These are phyloP conservation scores for Silene coronaria DNA, from an alignment of 179 eudicot species.

Conservation along the genomic window DNA sequence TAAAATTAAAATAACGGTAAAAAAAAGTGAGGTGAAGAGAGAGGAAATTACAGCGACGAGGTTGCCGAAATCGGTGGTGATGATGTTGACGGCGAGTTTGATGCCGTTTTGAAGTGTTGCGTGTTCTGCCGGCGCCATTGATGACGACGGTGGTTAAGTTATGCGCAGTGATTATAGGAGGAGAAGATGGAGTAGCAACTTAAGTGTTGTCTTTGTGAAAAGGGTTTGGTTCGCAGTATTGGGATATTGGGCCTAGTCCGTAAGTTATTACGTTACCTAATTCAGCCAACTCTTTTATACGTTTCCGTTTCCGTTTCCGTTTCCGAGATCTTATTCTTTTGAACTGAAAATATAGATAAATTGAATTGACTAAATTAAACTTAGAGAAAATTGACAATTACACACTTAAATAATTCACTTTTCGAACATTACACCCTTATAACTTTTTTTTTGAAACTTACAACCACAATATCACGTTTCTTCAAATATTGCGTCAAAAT, in stretches of 20 bases:
- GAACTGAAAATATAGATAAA: too few species aligned
- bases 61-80: slow-evolving; percentile 65
- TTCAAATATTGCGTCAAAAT: too few species aligned
- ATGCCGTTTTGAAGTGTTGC: slow-evolving; percentile 52
- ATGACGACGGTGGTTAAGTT: not conserved
- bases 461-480: too few species aligned
- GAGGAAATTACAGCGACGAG: slow-evolving; percentile 49
- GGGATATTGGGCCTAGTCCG: not conserved
- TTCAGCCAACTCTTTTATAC: too few species aligned
- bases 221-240: not conserved
- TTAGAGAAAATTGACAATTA: too few species aligned
- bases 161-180: not conserved
- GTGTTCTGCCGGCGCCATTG: not conserved
- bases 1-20: not conserved
- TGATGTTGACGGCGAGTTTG: slow-evolving; percentile 66
- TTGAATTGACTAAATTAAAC: too few species aligned
- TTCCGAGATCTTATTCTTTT: too few species aligned
- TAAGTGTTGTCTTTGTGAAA: not conserved
- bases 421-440: too few species aligned
- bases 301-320: too few species aligned
- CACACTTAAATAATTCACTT: too few species aligned
- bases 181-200: not conserved
- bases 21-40: not conserved
- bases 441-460: too few species aligned
- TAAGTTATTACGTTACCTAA: too few species aligned